Conservation (phyloP, 768 basidiomycete genomes). For the Roridomyces roridus region DNA sequence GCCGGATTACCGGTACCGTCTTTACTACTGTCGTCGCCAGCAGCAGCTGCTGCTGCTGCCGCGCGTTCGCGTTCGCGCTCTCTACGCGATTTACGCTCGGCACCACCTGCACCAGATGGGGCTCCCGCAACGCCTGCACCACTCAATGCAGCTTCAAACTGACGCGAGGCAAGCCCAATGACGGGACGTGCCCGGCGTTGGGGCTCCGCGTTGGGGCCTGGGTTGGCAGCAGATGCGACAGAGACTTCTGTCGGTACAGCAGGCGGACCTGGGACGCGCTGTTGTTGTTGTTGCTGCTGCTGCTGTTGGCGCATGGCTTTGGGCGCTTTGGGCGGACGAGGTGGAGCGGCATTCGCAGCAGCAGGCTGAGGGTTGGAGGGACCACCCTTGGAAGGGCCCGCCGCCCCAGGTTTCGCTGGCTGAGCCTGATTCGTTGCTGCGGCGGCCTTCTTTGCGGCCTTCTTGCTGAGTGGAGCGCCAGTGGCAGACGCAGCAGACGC, state of each 20-base stretch:
- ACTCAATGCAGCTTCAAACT: slow-evolving; percentile 57
- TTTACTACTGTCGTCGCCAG: neutral
- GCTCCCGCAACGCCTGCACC: slow-evolving; percentile 46
- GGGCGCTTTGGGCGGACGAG: slow-evolving; percentile 28
- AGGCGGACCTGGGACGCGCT: slow-evolving; percentile 14
- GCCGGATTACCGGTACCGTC: neutral
- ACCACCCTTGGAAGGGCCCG: slow-evolving; percentile 34
- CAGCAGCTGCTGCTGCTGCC: slow-evolving; percentile 2
- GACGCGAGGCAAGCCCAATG: slow-evolving; percentile 52
- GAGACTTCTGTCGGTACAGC: slow-evolving; percentile 15
- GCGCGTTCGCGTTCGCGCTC: slow-evolving; percentile 23
- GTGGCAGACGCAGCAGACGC: slow-evolving; percentile 23
- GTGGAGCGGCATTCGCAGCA: slow-evolving; percentile 21
- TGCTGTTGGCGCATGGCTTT: slow-evolving; percentile 15
- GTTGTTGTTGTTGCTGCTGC: too few species aligned
- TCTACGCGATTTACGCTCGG: slow-evolving; percentile 24
- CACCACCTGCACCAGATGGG: neutral
- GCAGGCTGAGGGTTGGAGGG: slow-evolving; percentile 23
- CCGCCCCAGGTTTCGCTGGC: slow-evolving; percentile 29
- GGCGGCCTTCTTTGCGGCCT: slow-evolving; percentile 41
- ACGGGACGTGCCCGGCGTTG: slow-evolving; percentile 43
- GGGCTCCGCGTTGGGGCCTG: neutral
- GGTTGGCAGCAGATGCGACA: slow-evolving; percentile 18
- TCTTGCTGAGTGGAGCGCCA: slow-evolving; percentile 29
- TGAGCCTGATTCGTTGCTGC: slow-evolving; percentile 26